Evolutionary conservation across 2,329 filamentous ascomycete species (phyloP), one percentile per base, ranked within the genome.

Genomic region (Neocatenulostroma microsporum): DNA sequence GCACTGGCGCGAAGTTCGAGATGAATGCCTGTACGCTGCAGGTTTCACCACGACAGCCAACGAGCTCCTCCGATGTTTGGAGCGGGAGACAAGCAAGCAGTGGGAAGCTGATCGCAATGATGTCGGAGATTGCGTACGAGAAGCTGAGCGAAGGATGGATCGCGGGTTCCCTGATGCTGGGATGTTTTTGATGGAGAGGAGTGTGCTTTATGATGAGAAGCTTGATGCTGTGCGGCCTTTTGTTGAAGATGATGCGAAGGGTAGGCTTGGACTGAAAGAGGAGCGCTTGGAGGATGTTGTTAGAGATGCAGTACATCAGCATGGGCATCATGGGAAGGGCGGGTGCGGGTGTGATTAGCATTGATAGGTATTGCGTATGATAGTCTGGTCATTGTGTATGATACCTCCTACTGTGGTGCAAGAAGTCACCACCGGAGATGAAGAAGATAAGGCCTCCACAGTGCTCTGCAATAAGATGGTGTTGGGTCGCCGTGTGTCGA

Each of bases 101-200:
- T 64, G 58, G 48, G 50, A 46, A 24, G 50, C 55, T 10, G 57
- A 54, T 3, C 49, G 54, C 15, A 50, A 53, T 10, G 54, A 59
- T 12, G 46, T 60, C 1, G 53, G 56, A 21, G 61, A 63, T 3
- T 55, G 55, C 30, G 42, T 62, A 11, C 44, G 37, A 24, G 62
- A 66, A 47, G 61, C 51, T 0, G 37, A 54, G 35, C 42, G 48
- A 13, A 56, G 61, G 20, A 56, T 64, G 19, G 44, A 60, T 25
- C 48, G 53, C 28, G 60, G 61, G 0, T 64, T 52, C 39, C 58
- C 55, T 1, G 60, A 62, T 41, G 57, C 60, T 10, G 58, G 55
- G 3, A 60, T 62, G 53, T 57, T 60, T 27, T 39, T 65, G 28
- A 49, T 63, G 36, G 58, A 63, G 38, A 47, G 60, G 34, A 60